Evolutionary conservation across 164 flowering plant species (phyloP), one percentile per base, ranked within the genome.

Genomic region (Chimonanthus praecox): DNA sequence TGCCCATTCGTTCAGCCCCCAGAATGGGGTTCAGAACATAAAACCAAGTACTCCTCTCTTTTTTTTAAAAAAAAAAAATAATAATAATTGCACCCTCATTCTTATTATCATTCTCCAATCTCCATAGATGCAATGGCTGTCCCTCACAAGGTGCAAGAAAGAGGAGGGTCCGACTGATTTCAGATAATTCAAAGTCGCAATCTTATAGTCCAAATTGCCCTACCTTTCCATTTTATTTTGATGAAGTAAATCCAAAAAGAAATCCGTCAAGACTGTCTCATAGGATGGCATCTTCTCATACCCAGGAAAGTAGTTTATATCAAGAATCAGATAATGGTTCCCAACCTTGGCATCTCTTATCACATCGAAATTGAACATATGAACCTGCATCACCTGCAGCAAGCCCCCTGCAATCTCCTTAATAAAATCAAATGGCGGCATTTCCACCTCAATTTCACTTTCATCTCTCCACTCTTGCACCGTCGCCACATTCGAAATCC

Each of bases 261-360:
- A 92, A 73, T 90, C 89, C 4, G 88, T 88, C 87, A 92, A 79
- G 47, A 87, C 90, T 7, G 83, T 67, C 82, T 90, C 97, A 74
- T 89, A 92, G 2, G 67, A 64, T 0, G 94, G 97, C 94, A 92
- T 88, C 77, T 92, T 92, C 0, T 90, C 94, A 73, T 89, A 92
- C 60, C 97, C 94, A 0, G 97, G 97, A 69, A 92, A 90, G 73
- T 92, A 90, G 73, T 92, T 92, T 33, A 92, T 92, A 69, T 92
- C 97, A 68, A 92, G 85, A 3, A 92, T 86, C n/a, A 90, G 82
- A 62, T 87, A 92, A 75, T 85, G 84, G 65, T 83, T 85, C 78
- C 94, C 92, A 47, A 78, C 68, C 71, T 78, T 86, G 0, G 80
- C 67, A 78, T 92, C 97, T 79, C 94, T 80, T 68, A 92, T 92